Percentiles rank a stretch among this genome's conserved stretches.
These are phyloP conservation scores for Heliocybe sulcata DNA, from an alignment of 1,284 basidiomycete genomes.

Conservation along the genomic window DNA sequence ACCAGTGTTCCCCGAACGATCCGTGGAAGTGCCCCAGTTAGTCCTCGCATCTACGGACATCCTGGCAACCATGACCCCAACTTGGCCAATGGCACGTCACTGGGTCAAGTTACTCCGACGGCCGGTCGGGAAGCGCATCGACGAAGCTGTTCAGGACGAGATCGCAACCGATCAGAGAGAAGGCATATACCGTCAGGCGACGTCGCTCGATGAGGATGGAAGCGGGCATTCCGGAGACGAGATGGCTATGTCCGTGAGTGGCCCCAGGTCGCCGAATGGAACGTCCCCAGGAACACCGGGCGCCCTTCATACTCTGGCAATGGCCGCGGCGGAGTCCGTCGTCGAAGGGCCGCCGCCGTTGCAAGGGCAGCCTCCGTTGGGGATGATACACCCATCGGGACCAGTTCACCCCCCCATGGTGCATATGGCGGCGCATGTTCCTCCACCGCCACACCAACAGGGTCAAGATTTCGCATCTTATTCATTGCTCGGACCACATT, in stretches of 20 bases:
- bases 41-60: slow-evolving; percentile 1
- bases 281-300: not conserved
- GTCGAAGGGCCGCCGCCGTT: not conserved
- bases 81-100: slow-evolving; percentile 4
- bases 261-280: not conserved
- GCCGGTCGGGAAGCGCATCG: slow-evolving; percentile 5
- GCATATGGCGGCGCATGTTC: not conserved
- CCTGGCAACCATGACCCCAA: slow-evolving; percentile 3
- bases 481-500: slow-evolving; percentile 1
- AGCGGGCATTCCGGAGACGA: not conserved
- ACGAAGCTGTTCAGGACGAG: slow-evolving; percentile 5
- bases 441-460: not conserved
- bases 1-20: slow-evolving; percentile 3
- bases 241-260: not conserved
- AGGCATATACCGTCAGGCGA: slow-evolving; percentile 3
- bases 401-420: not conserved
- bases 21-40: not conserved
- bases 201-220: not conserved
- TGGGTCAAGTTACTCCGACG: slow-evolving; percentile 2
- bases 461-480: not conserved
- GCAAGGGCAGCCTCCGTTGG: not conserved
- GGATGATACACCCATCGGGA: not conserved
- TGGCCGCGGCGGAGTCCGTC: not conserved
- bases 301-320: slow-evolving; percentile 1
- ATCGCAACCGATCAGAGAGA: slow-evolving; percentile 5